A percentile compares a stretch with the other conserved stretches of the same genome.
Conservation (phyloP, 1,139 yeast species). For the Candida albicans region DNA sequence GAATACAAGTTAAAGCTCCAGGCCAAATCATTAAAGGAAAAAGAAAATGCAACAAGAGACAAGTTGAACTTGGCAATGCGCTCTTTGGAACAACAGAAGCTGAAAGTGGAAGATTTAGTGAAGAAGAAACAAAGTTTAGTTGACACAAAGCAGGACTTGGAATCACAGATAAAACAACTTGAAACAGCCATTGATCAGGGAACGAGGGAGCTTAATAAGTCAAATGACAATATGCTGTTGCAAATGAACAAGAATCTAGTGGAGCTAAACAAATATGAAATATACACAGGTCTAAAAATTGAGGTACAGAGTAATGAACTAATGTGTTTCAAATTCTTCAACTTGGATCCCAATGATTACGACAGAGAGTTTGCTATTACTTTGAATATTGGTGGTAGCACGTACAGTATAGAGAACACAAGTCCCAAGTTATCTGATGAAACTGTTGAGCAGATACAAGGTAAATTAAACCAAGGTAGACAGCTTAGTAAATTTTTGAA, state of each 20-base stretch:
- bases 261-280: conserved; percentile 43
- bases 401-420: conserved; percentile 30
- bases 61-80: conserved; percentile 2
- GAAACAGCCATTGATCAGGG: conserved; percentile 19
- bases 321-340: conserved; percentile 40
- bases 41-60: not conserved
- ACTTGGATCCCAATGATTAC: conserved; percentile 42
- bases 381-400: conserved; percentile 36
- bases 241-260: conserved; percentile 29
- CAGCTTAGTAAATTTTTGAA: conserved; percentile 43
- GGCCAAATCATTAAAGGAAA: not conserved
- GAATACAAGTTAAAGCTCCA: conserved; percentile 1
- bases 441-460: conserved; percentile 20
- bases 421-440: conserved; percentile 33
- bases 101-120: conserved; percentile 29
- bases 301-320: conserved; percentile 39
- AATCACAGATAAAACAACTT: conserved; percentile 26
- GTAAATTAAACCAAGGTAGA: conserved; percentile 35
- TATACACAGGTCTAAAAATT: conserved; percentile 46
- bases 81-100: conserved; percentile 23
- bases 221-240: conserved; percentile 3
- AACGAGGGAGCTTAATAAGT: conserved; percentile 4
- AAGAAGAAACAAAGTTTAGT: conserved; percentile 23
- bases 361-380: conserved; percentile 39
- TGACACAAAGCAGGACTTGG: conserved; percentile 24